Evolutionary conservation across 345 rosid genomes (phyloP).

Genomic region (Raphanus raphanistrum): DNA sequence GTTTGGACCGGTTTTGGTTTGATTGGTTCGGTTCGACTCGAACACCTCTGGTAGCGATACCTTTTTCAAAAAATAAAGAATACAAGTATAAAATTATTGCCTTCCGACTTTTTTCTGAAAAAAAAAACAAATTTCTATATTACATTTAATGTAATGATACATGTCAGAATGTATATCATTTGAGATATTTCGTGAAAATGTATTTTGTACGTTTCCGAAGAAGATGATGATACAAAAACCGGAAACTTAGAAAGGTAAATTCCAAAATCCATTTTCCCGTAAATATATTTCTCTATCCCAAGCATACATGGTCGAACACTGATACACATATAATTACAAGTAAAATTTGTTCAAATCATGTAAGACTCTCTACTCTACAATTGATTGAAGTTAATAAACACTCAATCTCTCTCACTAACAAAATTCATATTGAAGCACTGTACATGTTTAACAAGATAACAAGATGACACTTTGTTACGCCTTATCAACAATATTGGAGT

Average conservation of each 20-base stretch:
- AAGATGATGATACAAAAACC: constrained; percentile 18
- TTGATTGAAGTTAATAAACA: neutral
- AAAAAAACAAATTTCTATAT: constrained; percentile 2
- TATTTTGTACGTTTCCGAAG: constrained; percentile 14
- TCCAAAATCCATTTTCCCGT: constrained; percentile 32
- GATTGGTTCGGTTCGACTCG: no score
- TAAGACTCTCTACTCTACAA: neutral
- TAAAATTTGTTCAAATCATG: neutral
- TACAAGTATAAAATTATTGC: neutral
- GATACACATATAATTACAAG: neutral
- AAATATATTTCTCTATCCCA: neutral
- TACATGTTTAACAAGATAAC: neutral
- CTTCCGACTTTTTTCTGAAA: neutral
- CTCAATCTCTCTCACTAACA: neutral
- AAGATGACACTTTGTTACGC: neutral
- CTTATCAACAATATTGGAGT: neutral
- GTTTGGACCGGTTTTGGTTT: no score
- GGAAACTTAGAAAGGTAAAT: constrained; percentile 26
- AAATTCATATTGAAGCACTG: neutral
- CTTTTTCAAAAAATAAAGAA: neutral
- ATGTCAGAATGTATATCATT: constrained; percentile 27
- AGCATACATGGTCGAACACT: constrained; percentile 5
- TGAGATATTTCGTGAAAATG: neutral
- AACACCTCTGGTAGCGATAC: neutral
- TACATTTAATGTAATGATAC: neutral